phyloP scores from a whole-genome alignment of 148 eudicot species.

The Beta vulgaris region DNA sequence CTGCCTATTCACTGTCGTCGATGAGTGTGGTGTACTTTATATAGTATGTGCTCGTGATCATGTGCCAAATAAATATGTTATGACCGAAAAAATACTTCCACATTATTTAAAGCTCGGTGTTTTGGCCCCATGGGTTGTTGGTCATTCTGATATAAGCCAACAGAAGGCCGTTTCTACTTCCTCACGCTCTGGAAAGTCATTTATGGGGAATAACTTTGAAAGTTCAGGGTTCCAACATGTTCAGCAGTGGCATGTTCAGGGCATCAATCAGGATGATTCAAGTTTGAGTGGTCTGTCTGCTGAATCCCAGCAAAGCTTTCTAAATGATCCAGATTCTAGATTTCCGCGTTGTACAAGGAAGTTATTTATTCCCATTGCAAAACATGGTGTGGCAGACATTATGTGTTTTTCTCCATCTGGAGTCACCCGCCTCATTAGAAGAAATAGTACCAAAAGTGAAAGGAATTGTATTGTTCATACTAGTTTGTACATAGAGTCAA shows the following conservation, averaged over 20 bases:
- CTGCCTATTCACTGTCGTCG: conserved; percentile 61
- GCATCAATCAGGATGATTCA: conserved; percentile 35
- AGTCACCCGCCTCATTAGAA: conserved; percentile 55
- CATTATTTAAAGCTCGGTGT: conserved; percentile 47
- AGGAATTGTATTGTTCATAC: conserved; percentile 49
- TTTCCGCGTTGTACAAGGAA: conserved; percentile 38
- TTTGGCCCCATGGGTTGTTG: conserved; percentile 70
- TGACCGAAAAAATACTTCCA: conserved; percentile 43
- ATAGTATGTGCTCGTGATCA: conserved; percentile 44
- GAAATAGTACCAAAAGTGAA: conserved; percentile 29
- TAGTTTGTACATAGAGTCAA: conserved; percentile 44
- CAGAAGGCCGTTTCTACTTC: conserved; percentile 42
- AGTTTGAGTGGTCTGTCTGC: conserved; percentile 41
- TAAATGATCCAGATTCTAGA: conserved; percentile 33
- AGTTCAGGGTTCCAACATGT: conserved; percentile 26
- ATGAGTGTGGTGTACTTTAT: conserved; percentile 67
- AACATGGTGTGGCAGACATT: conserved; percentile 42
- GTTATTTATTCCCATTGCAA: conserved; percentile 56
- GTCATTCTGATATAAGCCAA: conserved; percentile 65
- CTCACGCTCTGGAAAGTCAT: conserved; percentile 30
- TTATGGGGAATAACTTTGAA: conserved; percentile 20
- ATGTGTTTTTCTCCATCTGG: conserved; percentile 79
- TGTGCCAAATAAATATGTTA: conserved; percentile 40
- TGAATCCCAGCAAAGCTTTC: conserved; percentile 28
- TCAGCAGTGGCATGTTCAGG: conserved; percentile 30